Evolutionary conservation across 2,329 filamentous ascomycete genomes (phyloP).

Genomic region (Colletotrichum truncatum): DNA sequence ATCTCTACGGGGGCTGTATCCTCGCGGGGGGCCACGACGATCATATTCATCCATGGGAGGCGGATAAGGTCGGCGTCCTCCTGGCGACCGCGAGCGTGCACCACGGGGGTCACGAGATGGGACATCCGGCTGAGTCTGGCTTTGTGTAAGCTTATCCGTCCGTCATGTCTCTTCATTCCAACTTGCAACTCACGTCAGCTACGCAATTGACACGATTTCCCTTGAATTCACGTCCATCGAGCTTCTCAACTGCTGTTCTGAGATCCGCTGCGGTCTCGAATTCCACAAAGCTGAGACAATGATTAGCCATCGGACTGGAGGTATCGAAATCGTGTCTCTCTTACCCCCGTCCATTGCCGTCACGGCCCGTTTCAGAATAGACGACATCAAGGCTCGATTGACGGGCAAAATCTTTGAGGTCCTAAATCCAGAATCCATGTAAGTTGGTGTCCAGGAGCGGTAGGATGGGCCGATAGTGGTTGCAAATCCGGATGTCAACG

Average conservation of each 20-base stretch:
- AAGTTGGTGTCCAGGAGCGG: conserved; percentile 64
- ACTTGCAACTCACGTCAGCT: conserved; percentile 75
- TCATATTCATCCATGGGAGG: conserved; percentile 83
- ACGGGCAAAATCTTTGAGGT: conserved; percentile 99
- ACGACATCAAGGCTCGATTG: conserved; percentile 97
- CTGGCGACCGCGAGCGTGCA: conserved; percentile 82
- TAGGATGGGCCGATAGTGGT: conserved; percentile 21
- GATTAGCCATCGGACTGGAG: not conserved
- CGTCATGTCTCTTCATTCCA: not conserved
- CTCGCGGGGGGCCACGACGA: conserved; percentile 81
- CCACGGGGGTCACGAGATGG: conserved; percentile 70
- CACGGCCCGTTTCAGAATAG: conserved; percentile 94
- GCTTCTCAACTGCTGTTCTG: conserved; percentile 91
- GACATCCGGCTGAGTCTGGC: conserved; percentile 81
- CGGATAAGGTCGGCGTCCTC: conserved; percentile 71
- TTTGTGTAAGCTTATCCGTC: not conserved
- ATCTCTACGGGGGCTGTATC: conserved; percentile 82
- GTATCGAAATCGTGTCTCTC: conserved; percentile 41
- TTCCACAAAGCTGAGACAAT: conserved; percentile 82
- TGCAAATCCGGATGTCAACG: conserved; percentile 17
- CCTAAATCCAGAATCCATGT: conserved; percentile 87
- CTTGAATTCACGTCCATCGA: conserved; percentile 94
- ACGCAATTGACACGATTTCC: conserved; percentile 85
- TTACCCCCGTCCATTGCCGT: conserved; percentile 91
- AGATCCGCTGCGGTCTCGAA: conserved; percentile 94